Conservation (phyloP, 2,329 filamentous ascomycete genomes). For the Aspergillus brunneoviolaceus region DNA sequence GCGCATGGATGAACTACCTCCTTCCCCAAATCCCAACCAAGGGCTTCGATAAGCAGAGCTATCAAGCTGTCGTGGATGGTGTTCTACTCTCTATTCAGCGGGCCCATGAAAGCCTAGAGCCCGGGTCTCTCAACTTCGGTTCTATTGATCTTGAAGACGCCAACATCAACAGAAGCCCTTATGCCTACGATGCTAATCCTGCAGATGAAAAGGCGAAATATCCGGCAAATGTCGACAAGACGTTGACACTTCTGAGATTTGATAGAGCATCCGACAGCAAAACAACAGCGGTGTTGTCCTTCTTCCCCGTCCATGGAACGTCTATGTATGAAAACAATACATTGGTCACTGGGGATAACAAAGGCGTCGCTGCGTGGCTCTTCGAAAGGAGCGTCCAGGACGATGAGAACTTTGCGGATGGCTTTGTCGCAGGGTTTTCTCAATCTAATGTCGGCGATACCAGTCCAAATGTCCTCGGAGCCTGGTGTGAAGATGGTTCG, state of each 20-base stretch:
- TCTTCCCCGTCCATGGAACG: slow-evolving; percentile 91
- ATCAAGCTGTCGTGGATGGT: slow-evolving; percentile 84
- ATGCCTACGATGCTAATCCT: slow-evolving; percentile 84
- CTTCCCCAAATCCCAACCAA: slow-evolving; percentile 85
- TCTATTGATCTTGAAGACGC: slow-evolving; percentile 69
- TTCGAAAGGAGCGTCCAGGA: slow-evolving; percentile 69
- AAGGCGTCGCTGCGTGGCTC: slow-evolving; percentile 83
- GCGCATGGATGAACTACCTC: slow-evolving; percentile 92
- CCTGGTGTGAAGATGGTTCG: slow-evolving; percentile 84
- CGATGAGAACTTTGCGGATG: slow-evolving; percentile 57
- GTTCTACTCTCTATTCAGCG: slow-evolving; percentile 76
- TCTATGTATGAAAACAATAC: slow-evolving; percentile 91
- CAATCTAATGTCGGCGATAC: slow-evolving; percentile 91
- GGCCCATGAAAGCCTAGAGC: slow-evolving; percentile 70
- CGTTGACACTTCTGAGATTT: slow-evolving; percentile 77
- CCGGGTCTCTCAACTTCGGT: slow-evolving; percentile 71
- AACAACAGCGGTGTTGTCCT: slow-evolving; percentile 78
- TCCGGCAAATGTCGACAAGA: slow-evolving; percentile 66
- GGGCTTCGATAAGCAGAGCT: slow-evolving; percentile 84
- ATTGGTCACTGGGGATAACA: slow-evolving; percentile 90
- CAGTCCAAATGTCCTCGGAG: slow-evolving; percentile 81
- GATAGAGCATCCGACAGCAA: slow-evolving; percentile 71
- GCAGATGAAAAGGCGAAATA: slow-evolving; percentile 71
- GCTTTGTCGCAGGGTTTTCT: slow-evolving; percentile 87
- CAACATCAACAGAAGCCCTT: slow-evolving; percentile 87